Evolutionary conservation across 352 stramenopile genomes (phyloP).

Genomic region (Phytopythium sindhum): DNA sequence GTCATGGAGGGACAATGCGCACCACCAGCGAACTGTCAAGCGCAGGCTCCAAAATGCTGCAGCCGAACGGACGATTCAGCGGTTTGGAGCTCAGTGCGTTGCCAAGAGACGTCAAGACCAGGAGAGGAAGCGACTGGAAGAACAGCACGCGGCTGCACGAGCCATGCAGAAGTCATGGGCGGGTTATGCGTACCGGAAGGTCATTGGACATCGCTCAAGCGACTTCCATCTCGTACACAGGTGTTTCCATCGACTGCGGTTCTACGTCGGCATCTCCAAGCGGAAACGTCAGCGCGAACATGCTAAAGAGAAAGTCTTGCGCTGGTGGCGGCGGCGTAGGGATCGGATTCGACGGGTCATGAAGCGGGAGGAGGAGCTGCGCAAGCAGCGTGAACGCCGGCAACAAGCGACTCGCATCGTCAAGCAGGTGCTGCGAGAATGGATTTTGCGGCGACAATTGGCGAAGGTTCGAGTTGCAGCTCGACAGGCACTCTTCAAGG

Average conservation of each 20-base stretch:
- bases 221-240: conserved; percentile 36
- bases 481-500: conserved; percentile 38
- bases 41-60: conserved; percentile 18
- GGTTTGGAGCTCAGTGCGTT: conserved; percentile 10
- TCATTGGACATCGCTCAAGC: not conserved
- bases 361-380: conserved; percentile 12
- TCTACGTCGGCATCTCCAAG: conserved; percentile 32
- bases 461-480: conserved; percentile 25
- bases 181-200: not conserved
- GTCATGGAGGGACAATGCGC: conserved; percentile 28
- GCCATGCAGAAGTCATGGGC: conserved; percentile 12
- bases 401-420: conserved; percentile 25
- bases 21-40: conserved; percentile 19
- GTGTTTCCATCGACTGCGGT: conserved; percentile 37
- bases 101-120: not conserved
- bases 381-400: conserved; percentile 17
- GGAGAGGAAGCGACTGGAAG: not conserved
- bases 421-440: conserved; percentile 44
- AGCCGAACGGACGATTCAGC: conserved; percentile 22
- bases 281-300: conserved; percentile 17
- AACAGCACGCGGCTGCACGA: conserved; percentile 2
- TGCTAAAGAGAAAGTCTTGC: conserved; percentile 32
- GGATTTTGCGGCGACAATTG: conserved; percentile 32
- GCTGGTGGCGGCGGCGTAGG: conserved; percentile 37
- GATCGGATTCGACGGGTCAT: conserved; percentile 12